Percentiles rank a stretch among this genome's conserved stretches.
Evolutionary conservation across 352 stramenopile species (phyloP).

Genomic region (Globisporangium nodosum): DNA sequence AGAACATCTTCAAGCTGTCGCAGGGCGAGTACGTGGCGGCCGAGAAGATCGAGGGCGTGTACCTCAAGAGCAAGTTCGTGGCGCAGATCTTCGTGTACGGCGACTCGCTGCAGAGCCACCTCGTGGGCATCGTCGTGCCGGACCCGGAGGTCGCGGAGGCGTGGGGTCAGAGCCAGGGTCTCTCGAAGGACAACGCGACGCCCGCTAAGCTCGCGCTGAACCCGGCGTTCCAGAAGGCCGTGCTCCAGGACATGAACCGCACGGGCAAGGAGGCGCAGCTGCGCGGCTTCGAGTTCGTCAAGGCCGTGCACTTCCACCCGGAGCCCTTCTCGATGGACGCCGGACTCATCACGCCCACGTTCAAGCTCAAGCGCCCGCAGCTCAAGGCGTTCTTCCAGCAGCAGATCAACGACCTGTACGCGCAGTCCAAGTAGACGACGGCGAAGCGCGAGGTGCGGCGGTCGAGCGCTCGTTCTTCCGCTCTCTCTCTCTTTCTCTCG

Average conservation of each 20-base stretch:
- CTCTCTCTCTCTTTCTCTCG: not conserved
- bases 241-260: slow-evolving; percentile 69
- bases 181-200: slow-evolving; percentile 26
- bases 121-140: slow-evolving; percentile 93
- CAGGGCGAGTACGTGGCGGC: slow-evolving; percentile 96
- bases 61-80: slow-evolving; percentile 91
- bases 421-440: slow-evolving; percentile 22
- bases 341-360: slow-evolving; percentile 92
- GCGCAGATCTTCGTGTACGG: slow-evolving; percentile 95
- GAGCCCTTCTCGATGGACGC: slow-evolving; percentile 88
- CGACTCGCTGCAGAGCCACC: slow-evolving; percentile 91
- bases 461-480: not conserved
- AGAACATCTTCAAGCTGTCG: slow-evolving; percentile 94
- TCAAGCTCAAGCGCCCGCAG: slow-evolving; percentile 92
- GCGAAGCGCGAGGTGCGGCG: not conserved
- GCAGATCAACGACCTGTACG: slow-evolving; percentile 54
- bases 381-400: slow-evolving; percentile 44
- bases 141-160: slow-evolving; percentile 58
- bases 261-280: slow-evolving; percentile 57
- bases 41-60: slow-evolving; percentile 96
- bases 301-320: slow-evolving; percentile 80
- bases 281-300: slow-evolving; percentile 91
- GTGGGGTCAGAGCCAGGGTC: slow-evolving; percentile 34
- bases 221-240: slow-evolving; percentile 43
- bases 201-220: slow-evolving; percentile 35